Evolutionary conservation across 441 rosid species (phyloP), one percentile per base, ranked within the genome.

Genomic region (Biscutella auriculata): DNA sequence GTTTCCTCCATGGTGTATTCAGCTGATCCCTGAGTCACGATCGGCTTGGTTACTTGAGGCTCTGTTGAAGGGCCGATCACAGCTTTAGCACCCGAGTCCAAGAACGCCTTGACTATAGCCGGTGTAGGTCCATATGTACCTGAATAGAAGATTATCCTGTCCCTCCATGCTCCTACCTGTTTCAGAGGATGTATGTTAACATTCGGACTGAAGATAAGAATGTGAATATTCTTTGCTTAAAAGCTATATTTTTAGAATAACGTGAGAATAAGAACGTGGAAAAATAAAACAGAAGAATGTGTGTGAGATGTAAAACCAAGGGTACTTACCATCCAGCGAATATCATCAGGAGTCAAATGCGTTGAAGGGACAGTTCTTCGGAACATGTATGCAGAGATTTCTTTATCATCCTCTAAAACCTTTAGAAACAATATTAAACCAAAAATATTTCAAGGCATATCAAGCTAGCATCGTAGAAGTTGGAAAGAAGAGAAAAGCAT

Each of bases 391-490:
- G 97, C 92, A n/a, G 70, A 86, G 12, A 86, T 84, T 77, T 93
- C 98, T 73, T 75, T 84, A 73, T 82, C 95, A 67, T 93, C 95
- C 74, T 92, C 98, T 92, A 93, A 83, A 8, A 92, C 95, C 98
- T 87, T 71, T 54, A 66, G 23, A 19, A 19, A 19, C 23, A 19
- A 19, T 19, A 19, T 19, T n/a, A n/a, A n/a, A n/a, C n/a, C n/a
- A n/a, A n/a, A n/a, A n/a, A n/a, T n/a, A n/a, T n/a, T n/a, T n/a
- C 23, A 19, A 19, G 23, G 23, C 23, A 19, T 19, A 19, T 19
- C 23, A 19, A 19, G 23, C 23, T 19, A 19, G 23, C 23, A 1
- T 19, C 23, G 23, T 19, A 19, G 48, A 57, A 71, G 34, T 37
- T 36, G 53, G 23, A 4, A 19, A 39, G 53, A 66, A 50, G 15